A percentile compares a stretch with the other conserved stretches of the same genome.
Conservation (phyloP, 768 basidiomycete species). For the Phylloporus sp. region DNA sequence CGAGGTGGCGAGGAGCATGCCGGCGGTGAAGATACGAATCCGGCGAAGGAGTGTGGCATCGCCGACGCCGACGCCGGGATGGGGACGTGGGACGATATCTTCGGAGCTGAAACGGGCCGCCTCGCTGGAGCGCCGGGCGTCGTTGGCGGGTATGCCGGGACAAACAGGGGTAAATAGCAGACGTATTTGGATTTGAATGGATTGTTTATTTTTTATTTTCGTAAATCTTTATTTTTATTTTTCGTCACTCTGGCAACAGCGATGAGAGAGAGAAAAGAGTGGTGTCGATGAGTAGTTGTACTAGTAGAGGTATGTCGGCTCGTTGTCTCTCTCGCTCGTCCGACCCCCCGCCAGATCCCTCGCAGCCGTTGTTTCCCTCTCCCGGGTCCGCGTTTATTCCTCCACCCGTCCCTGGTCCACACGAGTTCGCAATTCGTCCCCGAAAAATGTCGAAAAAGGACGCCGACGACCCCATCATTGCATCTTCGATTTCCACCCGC, state of each 20-base stretch:
- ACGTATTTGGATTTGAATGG: neutral
- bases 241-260: slow-evolving; percentile 16
- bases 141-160: slow-evolving; percentile 21
- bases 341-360: slow-evolving; percentile 31
- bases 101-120: slow-evolving; percentile 29
- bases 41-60: slow-evolving; percentile 16
- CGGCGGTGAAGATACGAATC: slow-evolving; percentile 11
- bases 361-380: slow-evolving; percentile 51
- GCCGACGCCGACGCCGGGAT: slow-evolving; percentile 16
- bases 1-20: neutral
- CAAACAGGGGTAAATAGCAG: slow-evolving; percentile 18
- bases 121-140: slow-evolving; percentile 24
- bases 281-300: neutral
- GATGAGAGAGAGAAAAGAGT: neutral
- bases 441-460: slow-evolving; percentile 25
- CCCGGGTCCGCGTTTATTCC: slow-evolving; percentile 66
- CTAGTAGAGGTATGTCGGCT: slow-evolving; percentile 8
- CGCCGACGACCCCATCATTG: slow-evolving; percentile 7
- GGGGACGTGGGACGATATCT: slow-evolving; percentile 25
- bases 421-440: slow-evolving; percentile 59
- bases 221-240: slow-evolving; percentile 1
- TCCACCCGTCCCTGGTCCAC: slow-evolving; percentile 58
- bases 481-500: neutral
- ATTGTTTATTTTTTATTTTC: neutral
- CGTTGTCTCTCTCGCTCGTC: neutral